Base-by-base conservation (phyloP, 1,284 basidiomycete species). In the Papiliotrema terrestris region DNA sequence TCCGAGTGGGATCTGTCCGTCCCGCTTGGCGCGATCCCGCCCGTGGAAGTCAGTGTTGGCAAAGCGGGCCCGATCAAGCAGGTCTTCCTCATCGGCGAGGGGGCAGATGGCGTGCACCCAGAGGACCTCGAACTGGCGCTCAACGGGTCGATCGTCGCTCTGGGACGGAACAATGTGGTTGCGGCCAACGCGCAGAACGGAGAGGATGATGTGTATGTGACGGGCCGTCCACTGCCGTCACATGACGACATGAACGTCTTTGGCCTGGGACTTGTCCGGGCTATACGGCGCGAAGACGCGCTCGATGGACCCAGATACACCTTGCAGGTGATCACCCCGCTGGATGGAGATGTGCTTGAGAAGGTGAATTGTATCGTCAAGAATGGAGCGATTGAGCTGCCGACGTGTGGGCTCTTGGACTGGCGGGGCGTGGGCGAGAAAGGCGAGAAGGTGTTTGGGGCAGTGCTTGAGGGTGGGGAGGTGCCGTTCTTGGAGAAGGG, bases 371-470 rank as follows among this genome's bases (percentile, higher is more conserved):
- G 83, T 15, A 71, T 95, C 1, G 83, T 93, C 37, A 90, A 89
- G 69, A 75, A 73, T 50, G 93, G 93, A 4, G 88, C 89, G 64
- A 78, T 96, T 61, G 91, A 95, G 68, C 77, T 97, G 0, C 93
- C 93, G 0, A 78, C 92, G 0, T 89, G 86, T 83, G 91, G 87
- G 0, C 85, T 92, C 84, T 77, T 97, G 47, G 91, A 96, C 74
- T 87, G 84, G 73, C 52, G 66, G 26, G 63, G 63, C 26, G 49
- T 56, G 39, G 39, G 38, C 41, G 43, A 57, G 38, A 43, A 54
- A 51, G 13, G 52, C 54, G 9, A 37, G 49, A 26, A 77, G 36
- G 77, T 75, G 19, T 80, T 66, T 2, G 68, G 51, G 61, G 71
- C 70, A 0, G 86, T 84, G 1, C 78, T 82, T 25, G 82, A 83